phyloP scores from a whole-genome alignment of 305 asterid species.

The Vinca major region DNA sequence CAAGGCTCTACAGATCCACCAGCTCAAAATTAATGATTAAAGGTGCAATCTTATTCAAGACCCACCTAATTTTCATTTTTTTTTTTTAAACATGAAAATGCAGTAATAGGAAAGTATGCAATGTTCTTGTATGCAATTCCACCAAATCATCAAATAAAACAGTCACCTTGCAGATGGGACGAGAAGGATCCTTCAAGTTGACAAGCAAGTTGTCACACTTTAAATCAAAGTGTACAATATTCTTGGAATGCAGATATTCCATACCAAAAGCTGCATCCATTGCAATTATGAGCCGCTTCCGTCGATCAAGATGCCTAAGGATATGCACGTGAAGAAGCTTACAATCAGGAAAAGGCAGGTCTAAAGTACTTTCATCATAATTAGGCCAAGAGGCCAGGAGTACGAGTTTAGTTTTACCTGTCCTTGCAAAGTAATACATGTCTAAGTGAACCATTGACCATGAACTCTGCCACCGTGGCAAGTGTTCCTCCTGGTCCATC shows the following conservation, averaged over 20 bases:
- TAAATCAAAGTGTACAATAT: conserved; percentile 83
- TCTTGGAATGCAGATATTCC: conserved; percentile 89
- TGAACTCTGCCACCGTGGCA: conserved; percentile 82
- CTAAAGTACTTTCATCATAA: background rate
- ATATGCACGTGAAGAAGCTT: conserved; percentile 3
- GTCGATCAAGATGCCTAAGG: conserved; percentile 82
- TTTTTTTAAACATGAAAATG: background rate
- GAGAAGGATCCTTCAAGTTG: conserved; percentile 81
- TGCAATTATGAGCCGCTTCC: conserved; percentile 79
- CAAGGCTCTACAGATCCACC: conserved; percentile 6
- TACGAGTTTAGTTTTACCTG: conserved; percentile 33
- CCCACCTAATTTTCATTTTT: background rate
- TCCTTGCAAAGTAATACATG: conserved; percentile 72
- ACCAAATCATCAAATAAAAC: background rate
- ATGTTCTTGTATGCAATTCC: background rate
- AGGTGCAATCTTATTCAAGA: background rate
- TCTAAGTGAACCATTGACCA: conserved; percentile 89
- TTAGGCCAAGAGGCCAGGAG: background rate
- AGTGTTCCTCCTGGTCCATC: conserved; percentile 95
- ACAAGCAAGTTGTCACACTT: conserved; percentile 91
- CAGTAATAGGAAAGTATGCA: background rate
- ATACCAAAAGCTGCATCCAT: conserved; percentile 96
- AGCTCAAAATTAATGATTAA: conserved; percentile 5
- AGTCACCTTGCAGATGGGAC: conserved; percentile 87
- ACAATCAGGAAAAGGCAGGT: background rate